Evolutionary conservation across 208 protist genomes (phyloP).

Genomic region (Trypanosoma scelopori): DNA sequence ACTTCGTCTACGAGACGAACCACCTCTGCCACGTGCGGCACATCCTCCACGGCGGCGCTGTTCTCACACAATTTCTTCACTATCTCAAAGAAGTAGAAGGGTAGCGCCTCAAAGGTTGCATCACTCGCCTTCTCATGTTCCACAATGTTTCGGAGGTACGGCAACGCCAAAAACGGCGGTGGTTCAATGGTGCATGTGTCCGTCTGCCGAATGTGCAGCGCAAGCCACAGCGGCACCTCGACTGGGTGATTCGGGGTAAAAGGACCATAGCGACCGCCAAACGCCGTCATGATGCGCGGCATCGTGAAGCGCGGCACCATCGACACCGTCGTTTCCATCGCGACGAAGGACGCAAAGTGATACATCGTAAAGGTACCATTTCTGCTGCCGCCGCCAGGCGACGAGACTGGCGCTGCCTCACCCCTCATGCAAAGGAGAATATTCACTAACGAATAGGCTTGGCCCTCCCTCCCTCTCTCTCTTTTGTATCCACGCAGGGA

Average conservation of each 20-base stretch:
- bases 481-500: neutral
- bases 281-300: constrained; percentile 47
- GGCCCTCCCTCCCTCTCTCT: neutral
- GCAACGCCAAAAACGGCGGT: constrained; percentile 55
- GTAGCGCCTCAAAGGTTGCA: constrained; percentile 72
- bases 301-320: constrained; percentile 85
- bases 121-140: constrained; percentile 65
- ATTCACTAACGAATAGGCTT: neutral
- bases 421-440: no score
- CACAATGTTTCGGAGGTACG: constrained; percentile 55
- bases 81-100: constrained; percentile 90
- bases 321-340: constrained; percentile 69
- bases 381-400: constrained; percentile 6
- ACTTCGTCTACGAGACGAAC: constrained; percentile 76
- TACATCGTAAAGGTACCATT: constrained; percentile 82
- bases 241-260: constrained; percentile 80
- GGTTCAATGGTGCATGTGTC: constrained; percentile 73
- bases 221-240: constrained; percentile 83
- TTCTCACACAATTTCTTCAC: constrained; percentile 54
- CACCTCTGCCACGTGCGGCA: constrained; percentile 66
- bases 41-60: constrained; percentile 37
- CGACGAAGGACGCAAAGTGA: constrained; percentile 80
- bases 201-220: constrained; percentile 78
- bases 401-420: neutral
- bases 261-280: constrained; percentile 72